Conservation (phyloP, 1,284 basidiomycete genomes). For the Cryptococcus sp. region DNA sequence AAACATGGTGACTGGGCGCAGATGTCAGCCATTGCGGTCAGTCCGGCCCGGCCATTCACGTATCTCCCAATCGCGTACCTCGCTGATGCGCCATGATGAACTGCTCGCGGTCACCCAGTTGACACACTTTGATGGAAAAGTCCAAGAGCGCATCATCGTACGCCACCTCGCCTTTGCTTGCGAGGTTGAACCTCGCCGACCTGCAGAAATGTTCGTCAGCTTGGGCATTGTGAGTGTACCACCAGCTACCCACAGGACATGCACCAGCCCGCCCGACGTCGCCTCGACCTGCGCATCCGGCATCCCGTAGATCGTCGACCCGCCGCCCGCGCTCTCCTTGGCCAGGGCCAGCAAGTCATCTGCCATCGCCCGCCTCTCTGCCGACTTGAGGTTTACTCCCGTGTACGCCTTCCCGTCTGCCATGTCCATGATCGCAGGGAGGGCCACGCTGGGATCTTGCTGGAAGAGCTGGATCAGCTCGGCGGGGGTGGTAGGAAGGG, state of each 20-base stretch:
- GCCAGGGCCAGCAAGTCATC: slow-evolving; percentile 20
- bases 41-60: too few relatives aligned
- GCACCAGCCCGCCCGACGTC: slow-evolving; percentile 28
- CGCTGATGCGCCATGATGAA: slow-evolving; percentile 8
- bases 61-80: slow-evolving; percentile 15
- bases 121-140: slow-evolving; percentile 14
- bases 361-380: slow-evolving; percentile 13
- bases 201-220: not conserved
- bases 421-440: slow-evolving; percentile 2
- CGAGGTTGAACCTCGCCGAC: slow-evolving; percentile 8
- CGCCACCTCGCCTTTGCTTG: not conserved
- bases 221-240: not conserved
- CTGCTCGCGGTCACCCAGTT: slow-evolving; percentile 14
- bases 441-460: not conserved
- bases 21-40: not conserved
- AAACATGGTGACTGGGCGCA: slow-evolving; percentile 22
- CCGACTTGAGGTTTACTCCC: slow-evolving; percentile 4
- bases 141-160: slow-evolving; percentile 9
- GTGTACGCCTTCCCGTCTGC: slow-evolving; percentile 9
- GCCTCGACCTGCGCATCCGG: slow-evolving; percentile 15
- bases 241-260: slow-evolving; percentile 29
- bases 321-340: slow-evolving; percentile 7
- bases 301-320: slow-evolving; percentile 6
- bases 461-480: slow-evolving; percentile 5
- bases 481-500: slow-evolving; percentile 4